phyloP scores from a whole-genome alignment of 306 rosid species.

The Cicer cuneatum region DNA sequence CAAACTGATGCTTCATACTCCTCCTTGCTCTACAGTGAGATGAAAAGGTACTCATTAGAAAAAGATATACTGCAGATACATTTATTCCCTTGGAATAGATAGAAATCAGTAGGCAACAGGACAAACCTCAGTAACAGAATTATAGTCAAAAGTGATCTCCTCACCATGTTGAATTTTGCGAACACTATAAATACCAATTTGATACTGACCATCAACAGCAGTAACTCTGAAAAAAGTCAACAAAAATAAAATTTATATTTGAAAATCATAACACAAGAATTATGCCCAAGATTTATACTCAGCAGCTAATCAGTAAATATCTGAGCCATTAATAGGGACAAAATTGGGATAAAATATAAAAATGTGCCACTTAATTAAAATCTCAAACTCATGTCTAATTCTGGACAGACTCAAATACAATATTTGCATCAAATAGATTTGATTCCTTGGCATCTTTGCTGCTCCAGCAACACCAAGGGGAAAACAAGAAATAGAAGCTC shows the following conservation, averaged over 20 bases:
- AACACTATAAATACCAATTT: slow-evolving; percentile 90
- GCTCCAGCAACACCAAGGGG: neutral
- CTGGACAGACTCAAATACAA: neutral
- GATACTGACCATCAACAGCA: slow-evolving; percentile 95
- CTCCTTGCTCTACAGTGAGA: slow-evolving; percentile 83
- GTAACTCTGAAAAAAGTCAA: slow-evolving; percentile 70
- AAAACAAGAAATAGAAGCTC: slow-evolving; percentile 10
- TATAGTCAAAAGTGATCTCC: slow-evolving; percentile 96
- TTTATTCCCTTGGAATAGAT: slow-evolving; percentile 12
- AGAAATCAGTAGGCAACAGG: slow-evolving; percentile 34
- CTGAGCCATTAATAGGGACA: neutral
- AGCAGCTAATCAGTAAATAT: slow-evolving; percentile 31
- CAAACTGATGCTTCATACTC: slow-evolving; percentile 99
- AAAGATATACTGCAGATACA: slow-evolving; percentile 4
- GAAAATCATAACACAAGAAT: slow-evolving; percentile 6
- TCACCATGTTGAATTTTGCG: slow-evolving; percentile 88
- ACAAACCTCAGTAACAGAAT: slow-evolving; percentile 98
- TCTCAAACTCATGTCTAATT: neutral
- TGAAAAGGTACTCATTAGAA: slow-evolving; percentile 41
- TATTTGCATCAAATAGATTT: neutral
- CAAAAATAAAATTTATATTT: neutral
- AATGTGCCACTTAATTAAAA: slow-evolving; percentile 4
- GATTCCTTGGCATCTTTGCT: slow-evolving; percentile 10
- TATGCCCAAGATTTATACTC: slow-evolving; percentile 24
- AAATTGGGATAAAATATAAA: slow-evolving; percentile 8